Base-by-base conservation (phyloP, 164 flowering plant species). In the Magnolia officinalis region DNA sequence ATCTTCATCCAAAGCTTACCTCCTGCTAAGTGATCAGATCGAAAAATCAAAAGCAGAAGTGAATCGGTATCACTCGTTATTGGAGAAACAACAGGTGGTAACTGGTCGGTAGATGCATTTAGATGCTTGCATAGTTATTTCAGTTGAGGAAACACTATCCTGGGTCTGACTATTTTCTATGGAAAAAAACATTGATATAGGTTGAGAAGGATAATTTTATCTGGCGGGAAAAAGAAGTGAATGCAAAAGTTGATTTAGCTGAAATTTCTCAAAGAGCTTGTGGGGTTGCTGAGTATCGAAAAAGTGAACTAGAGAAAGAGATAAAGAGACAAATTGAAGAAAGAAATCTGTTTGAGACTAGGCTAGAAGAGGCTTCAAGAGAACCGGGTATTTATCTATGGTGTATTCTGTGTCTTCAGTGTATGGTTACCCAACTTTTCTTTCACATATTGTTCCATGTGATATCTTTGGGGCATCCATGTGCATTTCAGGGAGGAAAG, bases 41-140 rank as follows among this genome's bases (percentile, higher is more conserved):
- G 90, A 87, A 52, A 91, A 86, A 79, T 90, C 95, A 65, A 96
- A 90, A 84, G 85, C 89, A 64, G 95, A 92, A 80, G 86, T 93
- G 68, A 68, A 63, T 58, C 85, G 83, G 50, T 89, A 85, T 76
- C 95, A 88, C 80, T 87, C 84, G 26, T 63, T 84, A 71, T 84
- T 74, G 68, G 92, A 90, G 86, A 94, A 93, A 91, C 89, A 92
- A 80, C 98, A 96, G 99, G 98, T 96, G 87, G 90, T 87, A 82
- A 84, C 84, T 85, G 88, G 86, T 85, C 75, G 85, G 86, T 87
- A 83, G 85, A 80, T 85, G 74, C 72, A 73, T 81, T 77, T 79
- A 64, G 76, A 78, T 83, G 76, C 77, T 76, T 83, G 51, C 59
- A 18, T 71, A 70, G 49, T 59, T 55, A 11, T 74, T 78, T 78